Evolutionary conservation across 1,284 basidiomycete species (phyloP).

Genomic region (Prillingera fragicola): DNA sequence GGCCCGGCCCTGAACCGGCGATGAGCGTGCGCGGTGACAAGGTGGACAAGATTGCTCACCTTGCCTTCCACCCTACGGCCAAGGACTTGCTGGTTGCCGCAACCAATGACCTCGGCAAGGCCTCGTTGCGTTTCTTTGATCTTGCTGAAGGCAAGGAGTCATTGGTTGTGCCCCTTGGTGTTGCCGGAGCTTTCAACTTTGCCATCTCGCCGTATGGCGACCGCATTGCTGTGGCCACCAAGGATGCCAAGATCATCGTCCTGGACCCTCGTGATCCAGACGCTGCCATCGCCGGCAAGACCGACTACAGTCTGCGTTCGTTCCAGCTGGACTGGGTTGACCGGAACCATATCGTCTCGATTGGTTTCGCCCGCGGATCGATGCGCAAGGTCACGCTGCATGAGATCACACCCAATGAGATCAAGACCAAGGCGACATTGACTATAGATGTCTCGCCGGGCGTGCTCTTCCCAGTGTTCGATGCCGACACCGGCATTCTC

Average conservation of each 20-base stretch:
- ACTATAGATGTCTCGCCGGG: constrained; percentile 51
- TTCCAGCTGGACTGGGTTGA: constrained; percentile 50
- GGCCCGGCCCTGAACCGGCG: constrained; percentile 33
- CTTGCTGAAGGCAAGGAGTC: constrained; percentile 19
- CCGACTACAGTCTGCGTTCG: constrained; percentile 47
- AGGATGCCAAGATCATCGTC: constrained; percentile 46
- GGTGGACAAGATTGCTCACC: constrained; percentile 46
- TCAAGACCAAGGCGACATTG: constrained; percentile 30
- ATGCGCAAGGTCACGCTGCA: constrained; percentile 49
- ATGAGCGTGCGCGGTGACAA: constrained; percentile 28
- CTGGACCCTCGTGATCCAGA: constrained; percentile 44
- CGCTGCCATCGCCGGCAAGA: constrained; percentile 22
- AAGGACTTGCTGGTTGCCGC: constrained; percentile 43
- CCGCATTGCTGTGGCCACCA: constrained; percentile 48
- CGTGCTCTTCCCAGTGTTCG: constrained; percentile 49
- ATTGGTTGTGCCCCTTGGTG: too few relatives aligned
- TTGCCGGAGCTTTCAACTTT: too few relatives aligned
- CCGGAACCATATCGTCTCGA: constrained; percentile 39
- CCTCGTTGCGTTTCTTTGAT: constrained; percentile 45
- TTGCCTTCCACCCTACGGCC: constrained; percentile 47
- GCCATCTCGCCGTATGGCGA: constrained; percentile 44
- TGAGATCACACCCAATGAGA: constrained; percentile 17
- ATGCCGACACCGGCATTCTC: constrained; percentile 50
- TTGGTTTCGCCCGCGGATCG: constrained; percentile 49
- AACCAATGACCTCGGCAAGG: constrained; percentile 45